These are phyloP conservation scores for Trichophyton rubrum DNA, from an alignment of 2,329 filamentous ascomycete species.

Conservation along the genomic window DNA sequence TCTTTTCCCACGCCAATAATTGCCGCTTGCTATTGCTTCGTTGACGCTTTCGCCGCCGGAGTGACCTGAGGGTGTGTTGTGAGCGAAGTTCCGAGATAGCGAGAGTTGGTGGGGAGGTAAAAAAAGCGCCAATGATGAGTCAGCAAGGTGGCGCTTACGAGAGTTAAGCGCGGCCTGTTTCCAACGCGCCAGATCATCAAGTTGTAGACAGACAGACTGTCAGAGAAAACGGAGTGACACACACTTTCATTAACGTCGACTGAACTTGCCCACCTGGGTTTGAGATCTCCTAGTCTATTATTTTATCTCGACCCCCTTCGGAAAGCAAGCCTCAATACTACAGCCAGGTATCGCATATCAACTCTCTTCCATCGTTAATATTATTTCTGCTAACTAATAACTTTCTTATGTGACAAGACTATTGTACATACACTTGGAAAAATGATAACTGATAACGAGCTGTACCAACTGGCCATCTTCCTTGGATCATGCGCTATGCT, in stretches of 20 bases:
- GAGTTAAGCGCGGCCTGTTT: not conserved
- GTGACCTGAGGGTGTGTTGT: conserved; percentile 1
- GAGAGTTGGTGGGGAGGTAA: not conserved
- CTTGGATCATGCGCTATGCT: conserved; percentile 83
- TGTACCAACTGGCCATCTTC: conserved; percentile 86
- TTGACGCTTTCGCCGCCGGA: not conserved
- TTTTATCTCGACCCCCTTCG: no score
- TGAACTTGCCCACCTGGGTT: not conserved
- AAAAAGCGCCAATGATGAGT: not conserved
- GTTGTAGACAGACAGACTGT: not conserved
- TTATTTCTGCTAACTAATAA: no score
- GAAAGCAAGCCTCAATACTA: no score
- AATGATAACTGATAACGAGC: conserved; percentile 90
- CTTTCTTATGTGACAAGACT: no score
- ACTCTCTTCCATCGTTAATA: no score
- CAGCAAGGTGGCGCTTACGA: not conserved
- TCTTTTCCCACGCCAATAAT: not conserved
- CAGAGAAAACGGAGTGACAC: not conserved
- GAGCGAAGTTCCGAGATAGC: conserved; percentile 4
- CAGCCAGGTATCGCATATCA: no score
- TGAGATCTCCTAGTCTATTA: no score
- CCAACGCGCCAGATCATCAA: not conserved
- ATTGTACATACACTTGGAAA: conserved; percentile 14
- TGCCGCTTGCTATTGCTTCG: not conserved
- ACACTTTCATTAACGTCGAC: not conserved